Percentiles rank a stretch among this genome's conserved stretches.
Conservation (phyloP, 2,329 filamentous ascomycete genomes). For the Hymenoscyphus linearis region DNA sequence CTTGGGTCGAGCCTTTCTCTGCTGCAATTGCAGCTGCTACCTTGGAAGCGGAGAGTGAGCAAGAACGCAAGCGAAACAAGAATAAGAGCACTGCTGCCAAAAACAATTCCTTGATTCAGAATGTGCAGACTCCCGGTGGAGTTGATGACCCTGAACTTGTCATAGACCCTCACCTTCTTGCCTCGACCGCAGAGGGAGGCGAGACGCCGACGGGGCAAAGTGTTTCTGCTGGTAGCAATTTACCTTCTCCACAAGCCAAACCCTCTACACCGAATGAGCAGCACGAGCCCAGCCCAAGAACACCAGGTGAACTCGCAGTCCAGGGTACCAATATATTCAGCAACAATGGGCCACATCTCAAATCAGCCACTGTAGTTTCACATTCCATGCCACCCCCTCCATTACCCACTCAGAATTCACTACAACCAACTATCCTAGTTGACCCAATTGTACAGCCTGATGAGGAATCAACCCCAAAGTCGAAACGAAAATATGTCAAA, state of each 20-base stretch:
- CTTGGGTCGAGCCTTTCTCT: slow-evolving; percentile 4
- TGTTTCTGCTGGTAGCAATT: background rate
- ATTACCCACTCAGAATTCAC: background rate
- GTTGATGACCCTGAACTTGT: background rate
- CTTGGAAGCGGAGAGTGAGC: background rate
- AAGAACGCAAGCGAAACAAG: background rate
- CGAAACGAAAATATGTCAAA: background rate
- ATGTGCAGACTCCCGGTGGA: background rate
- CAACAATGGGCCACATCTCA: background rate
- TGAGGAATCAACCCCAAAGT: background rate
- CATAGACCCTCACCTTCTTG: background rate
- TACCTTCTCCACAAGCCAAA: background rate
- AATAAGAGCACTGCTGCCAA: background rate
- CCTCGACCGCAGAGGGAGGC: background rate
- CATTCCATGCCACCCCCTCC: background rate
- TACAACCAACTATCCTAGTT: background rate
- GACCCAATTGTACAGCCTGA: background rate
- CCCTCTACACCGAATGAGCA: background rate
- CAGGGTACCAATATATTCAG: background rate
- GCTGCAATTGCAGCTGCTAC: background rate
- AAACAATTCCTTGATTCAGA: background rate
- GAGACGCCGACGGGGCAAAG: background rate
- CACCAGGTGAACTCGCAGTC: background rate
- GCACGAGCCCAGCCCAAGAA: background rate
- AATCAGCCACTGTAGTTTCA: background rate